phyloP scores from a whole-genome alignment of 2,329 filamentous ascomycete species.

The Fusarium sp. region DNA sequence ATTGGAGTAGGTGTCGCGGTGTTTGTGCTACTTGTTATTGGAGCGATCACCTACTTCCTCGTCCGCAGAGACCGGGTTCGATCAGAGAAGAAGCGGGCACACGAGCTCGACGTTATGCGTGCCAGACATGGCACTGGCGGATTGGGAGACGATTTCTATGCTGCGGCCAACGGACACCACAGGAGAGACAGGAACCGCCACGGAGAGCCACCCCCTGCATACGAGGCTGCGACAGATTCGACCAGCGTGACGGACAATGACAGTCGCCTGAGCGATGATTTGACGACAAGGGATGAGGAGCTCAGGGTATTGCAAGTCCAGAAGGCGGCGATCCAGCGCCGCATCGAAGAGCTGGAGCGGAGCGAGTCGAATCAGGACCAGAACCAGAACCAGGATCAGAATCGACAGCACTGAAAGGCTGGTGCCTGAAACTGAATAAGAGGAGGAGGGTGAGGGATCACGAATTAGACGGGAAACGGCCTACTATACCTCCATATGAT shows the following conservation, averaged over 20 bases:
- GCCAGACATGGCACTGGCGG: constrained; percentile 26
- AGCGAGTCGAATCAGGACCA: constrained; percentile 32
- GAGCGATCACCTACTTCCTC: constrained; percentile 41
- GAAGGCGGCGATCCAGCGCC: constrained; percentile 51
- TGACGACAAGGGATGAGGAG: constrained; percentile 45
- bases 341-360: constrained; percentile 50
- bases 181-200: constrained; percentile 24
- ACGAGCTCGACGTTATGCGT: constrained; percentile 42
- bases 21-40: constrained; percentile 48
- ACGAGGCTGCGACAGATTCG: constrained; percentile 44
- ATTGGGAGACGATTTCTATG: constrained; percentile 29
- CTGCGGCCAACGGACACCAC: constrained; percentile 28
- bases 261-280: constrained; percentile 36
- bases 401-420: constrained; percentile 7
- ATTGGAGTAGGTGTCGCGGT: constrained; percentile 50
- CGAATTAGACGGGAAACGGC: constrained; percentile 40
- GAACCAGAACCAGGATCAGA: constrained; percentile 17
- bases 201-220: constrained; percentile 49
- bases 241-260: constrained; percentile 39
- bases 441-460: constrained; percentile 20
- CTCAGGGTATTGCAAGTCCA: constrained; percentile 50
- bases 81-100: constrained; percentile 32
- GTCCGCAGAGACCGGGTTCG: constrained; percentile 39
- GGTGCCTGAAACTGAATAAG: constrained; percentile 12
- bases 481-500: constrained; percentile 43